Percentiles rank a stretch among this genome's conserved stretches.
phyloP scores from a whole-genome alignment of 2,329 filamentous ascomycete genomes.

The Orbilia blumenaviensis region DNA sequence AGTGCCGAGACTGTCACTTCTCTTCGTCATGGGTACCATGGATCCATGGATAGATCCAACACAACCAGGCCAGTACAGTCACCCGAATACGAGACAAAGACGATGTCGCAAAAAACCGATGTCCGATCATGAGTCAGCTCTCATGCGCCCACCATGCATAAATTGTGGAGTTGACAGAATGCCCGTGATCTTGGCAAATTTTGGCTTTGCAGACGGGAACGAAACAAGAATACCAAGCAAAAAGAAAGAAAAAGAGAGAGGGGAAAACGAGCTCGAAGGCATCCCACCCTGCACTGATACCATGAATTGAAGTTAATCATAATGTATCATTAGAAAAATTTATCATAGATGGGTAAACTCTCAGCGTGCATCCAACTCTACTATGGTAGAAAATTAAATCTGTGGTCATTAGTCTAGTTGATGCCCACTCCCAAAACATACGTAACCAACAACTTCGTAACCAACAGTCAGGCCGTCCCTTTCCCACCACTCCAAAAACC shows the following conservation, averaged over 20 bases:
- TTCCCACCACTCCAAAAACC: background rate
- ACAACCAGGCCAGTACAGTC: background rate
- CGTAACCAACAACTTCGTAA: slow-evolving; percentile 10
- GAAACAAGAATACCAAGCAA: background rate
- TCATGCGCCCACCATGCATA: background rate
- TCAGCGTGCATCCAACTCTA: no score
- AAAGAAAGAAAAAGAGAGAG: no score
- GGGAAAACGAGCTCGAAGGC: no score
- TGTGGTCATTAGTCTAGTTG: no score
- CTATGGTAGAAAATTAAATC: no score
- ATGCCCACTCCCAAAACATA: background rate
- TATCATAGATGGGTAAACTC: background rate
- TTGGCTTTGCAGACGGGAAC: background rate
- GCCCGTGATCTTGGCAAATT: background rate
- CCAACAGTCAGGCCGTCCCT: background rate
- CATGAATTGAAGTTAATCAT: slow-evolving; percentile 12
- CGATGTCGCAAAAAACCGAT: background rate
- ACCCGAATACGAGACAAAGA: background rate
- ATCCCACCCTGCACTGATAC: background rate
- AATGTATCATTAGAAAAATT: background rate
- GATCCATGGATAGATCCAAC: no score
- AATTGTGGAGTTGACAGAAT: background rate
- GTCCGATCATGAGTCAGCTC: background rate
- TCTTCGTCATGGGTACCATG: no score
- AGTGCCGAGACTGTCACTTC: no score